Percentiles rank a stretch among this genome's conserved stretches.
These are phyloP conservation scores for Rubia yunnanensis DNA, from an alignment of 257 asterid genomes.

Conservation along the genomic window DNA sequence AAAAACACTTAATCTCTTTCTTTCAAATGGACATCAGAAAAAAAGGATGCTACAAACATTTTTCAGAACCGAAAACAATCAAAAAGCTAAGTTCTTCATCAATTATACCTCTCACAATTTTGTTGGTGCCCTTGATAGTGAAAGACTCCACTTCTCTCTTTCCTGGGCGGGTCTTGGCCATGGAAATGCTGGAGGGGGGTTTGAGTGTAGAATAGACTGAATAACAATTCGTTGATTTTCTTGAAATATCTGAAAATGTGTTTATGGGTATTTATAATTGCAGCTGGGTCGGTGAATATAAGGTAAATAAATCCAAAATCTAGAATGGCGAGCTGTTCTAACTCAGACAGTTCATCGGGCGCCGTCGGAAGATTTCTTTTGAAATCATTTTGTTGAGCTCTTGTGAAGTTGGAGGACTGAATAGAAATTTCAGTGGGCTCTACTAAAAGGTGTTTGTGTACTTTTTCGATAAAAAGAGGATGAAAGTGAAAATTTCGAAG, in stretches of 20 bases:
- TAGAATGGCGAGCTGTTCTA: too few species aligned
- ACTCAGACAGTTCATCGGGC: neutral
- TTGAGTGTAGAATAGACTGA: neutral
- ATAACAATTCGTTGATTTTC: neutral
- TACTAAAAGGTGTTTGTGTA: neutral
- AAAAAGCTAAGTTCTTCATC: neutral
- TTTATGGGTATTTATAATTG: neutral
- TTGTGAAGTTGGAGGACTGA: neutral
- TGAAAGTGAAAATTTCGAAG: neutral
- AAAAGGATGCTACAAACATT: neutral
- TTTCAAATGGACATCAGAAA: neutral
- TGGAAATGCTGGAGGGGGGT: constrained; percentile 13
- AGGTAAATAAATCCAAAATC: neutral
- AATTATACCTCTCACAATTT: constrained; percentile 42
- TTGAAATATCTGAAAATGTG: neutral
- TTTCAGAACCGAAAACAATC: neutral
- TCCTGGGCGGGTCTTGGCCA: constrained; percentile 46
- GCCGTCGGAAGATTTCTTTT: neutral
- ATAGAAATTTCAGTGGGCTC: neutral
- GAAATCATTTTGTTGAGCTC: neutral
- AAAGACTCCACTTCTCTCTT: constrained; percentile 34
- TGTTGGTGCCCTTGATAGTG: constrained; percentile 51
- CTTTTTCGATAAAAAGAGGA: neutral
- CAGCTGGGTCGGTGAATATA: neutral
- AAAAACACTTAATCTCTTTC: too few species aligned